Conservation (phyloP, 1,284 basidiomycete species). For the Paramarasmius palmivorus region DNA sequence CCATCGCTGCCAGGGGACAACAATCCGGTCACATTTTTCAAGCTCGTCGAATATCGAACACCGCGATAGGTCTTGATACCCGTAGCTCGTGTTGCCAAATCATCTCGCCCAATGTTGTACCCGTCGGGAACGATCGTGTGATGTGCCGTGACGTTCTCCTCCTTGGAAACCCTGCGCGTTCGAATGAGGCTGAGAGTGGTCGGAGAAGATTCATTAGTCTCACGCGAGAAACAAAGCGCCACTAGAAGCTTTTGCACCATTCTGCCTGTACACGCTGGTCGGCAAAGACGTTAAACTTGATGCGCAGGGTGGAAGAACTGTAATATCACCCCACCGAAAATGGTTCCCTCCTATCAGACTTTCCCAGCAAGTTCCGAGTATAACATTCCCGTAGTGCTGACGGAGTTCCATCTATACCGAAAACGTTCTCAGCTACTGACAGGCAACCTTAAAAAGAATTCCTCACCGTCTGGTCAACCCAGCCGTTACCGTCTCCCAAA, state of each 20-base stretch:
- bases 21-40: conserved; percentile 8
- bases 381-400: conserved; percentile 11
- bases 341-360: conserved; percentile 52
- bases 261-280: conserved; percentile 44
- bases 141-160: conserved; percentile 35
- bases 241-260: conserved; percentile 30
- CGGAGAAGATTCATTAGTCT: conserved; percentile 17
- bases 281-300: too few species aligned
- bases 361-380: conserved; percentile 47
- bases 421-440: not conserved
- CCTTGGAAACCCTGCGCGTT: conserved; percentile 41
- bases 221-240: conserved; percentile 50
- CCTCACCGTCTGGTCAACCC: conserved; percentile 10
- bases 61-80: conserved; percentile 8
- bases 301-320: not conserved
- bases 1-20: conserved; percentile 9
- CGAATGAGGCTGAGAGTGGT: not conserved
- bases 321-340: conserved; percentile 35
- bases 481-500: conserved; percentile 10
- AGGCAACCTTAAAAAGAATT: not conserved
- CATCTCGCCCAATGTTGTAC: conserved; percentile 42
- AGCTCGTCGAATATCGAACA: conserved; percentile 5
- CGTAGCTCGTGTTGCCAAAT: conserved; percentile 1
- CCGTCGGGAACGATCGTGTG: conserved; percentile 49
- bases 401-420: conserved; percentile 3